These are phyloP conservation scores for Apodospora peruviana DNA, from an alignment of 495 filamentous ascomycete genomes.

Conservation along the genomic window DNA sequence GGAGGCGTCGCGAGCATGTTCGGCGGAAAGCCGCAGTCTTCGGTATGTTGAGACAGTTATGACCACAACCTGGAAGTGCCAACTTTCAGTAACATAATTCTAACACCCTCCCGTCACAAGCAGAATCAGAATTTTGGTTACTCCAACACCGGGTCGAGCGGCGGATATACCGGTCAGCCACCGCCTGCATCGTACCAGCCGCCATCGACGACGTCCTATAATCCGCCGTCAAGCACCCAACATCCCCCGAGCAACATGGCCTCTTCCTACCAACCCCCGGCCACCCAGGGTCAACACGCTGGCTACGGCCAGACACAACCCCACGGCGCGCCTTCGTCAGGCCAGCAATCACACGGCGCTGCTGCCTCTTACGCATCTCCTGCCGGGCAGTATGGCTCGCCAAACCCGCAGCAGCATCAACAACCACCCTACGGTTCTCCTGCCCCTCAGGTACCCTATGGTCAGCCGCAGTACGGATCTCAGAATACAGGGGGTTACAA, in stretches of 20 bases:
- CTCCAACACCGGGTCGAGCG: conserved; percentile 38
- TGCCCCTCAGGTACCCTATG: not conserved
- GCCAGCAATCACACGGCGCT: conserved; percentile 4
- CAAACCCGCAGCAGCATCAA: not conserved
- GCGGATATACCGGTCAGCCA: conserved; percentile 43
- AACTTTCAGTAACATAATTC: conserved; percentile 14
- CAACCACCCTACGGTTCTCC: conserved; percentile 12
- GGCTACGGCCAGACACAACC: conserved; percentile 15
- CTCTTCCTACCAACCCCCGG: conserved; percentile 11
- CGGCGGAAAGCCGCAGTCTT: conserved; percentile 30
- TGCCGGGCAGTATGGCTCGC: conserved; percentile 1
- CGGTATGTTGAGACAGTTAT: conserved; percentile 16
- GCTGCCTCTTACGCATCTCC: conserved; percentile 5
- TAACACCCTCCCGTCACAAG: no score
- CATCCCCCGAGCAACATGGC: conserved; percentile 6
- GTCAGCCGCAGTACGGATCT: not conserved
- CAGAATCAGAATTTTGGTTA: conserved; percentile 45
- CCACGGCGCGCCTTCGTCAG: conserved; percentile 4
- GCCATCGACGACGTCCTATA: conserved; percentile 15
- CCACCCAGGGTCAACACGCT: conserved; percentile 1
- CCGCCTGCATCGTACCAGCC: conserved; percentile 46
- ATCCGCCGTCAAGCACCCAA: conserved; percentile 17
- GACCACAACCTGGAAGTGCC: not conserved
- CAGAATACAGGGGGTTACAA: no score
- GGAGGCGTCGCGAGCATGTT: conserved; percentile 40